Evolutionary conservation across 148 eudicot species (phyloP), one percentile per base, ranked within the genome.

Genomic region (Rheum nobile): DNA sequence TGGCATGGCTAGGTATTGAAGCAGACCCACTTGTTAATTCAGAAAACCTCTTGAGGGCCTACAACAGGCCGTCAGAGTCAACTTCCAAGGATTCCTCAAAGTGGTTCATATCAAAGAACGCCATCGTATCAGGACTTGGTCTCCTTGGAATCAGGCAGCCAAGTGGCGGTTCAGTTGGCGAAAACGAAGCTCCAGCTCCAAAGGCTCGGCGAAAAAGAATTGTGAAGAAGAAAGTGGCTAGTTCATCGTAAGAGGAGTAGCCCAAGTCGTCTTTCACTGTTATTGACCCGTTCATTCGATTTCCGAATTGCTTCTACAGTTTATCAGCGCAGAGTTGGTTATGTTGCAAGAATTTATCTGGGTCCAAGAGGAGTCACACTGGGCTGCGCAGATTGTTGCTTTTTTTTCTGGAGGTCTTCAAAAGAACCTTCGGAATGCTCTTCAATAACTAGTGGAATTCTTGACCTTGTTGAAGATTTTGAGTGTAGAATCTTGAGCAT

Each of bases 1-100:
- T 84, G 77, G 96, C 92, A 73, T 91, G 97, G 98, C 88, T 95
- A 29, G 92, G 96, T 35, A 82, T 91, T 13, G 98, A 95, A 77
- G 93, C 82, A 43, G 97, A 91, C 77, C 97, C 91, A 16, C 88
- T 94, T 67, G 90, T 82, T 73, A 88, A 89, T 26, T 88, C 98
- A 47, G 95, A 83, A 26, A 81, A 79, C 79, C 82, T 85, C 67
- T 75, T 88, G 77, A 94, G 81, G 75, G 95, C 85, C 26, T 91
- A 91, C 80, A 88, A 79, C 46, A 85, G 97, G 80, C 80, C 91
- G 6, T 65, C 91, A 0, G 89, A 85, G 76, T 74, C 88, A 44
- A 76, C 34, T 31, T 63, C 80, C 29, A 85, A 86, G 44, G 76
- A 86, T 70, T 84, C 86, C 79, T 86, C 97, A 35, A 88, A 80